phyloP scores from a whole-genome alignment of 306 rosid species.

The Ormosia emarginata region DNA sequence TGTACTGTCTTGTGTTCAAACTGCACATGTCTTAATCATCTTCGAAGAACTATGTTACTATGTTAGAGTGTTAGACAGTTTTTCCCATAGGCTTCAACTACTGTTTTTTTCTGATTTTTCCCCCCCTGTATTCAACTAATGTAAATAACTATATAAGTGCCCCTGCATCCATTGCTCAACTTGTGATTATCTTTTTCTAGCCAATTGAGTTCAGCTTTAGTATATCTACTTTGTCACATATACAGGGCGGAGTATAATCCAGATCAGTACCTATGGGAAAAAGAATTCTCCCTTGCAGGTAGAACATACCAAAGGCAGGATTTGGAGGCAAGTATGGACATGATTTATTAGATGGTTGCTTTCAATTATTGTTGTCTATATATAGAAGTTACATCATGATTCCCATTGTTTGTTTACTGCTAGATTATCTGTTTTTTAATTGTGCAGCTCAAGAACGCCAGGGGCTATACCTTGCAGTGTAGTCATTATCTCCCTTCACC shows the following conservation, averaged over 20 bases:
- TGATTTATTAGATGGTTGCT: constrained; percentile 28
- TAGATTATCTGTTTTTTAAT: constrained; percentile 27
- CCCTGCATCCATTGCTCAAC: constrained; percentile 9
- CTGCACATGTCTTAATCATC: constrained; percentile 7
- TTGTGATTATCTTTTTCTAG: not conserved
- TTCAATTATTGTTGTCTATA: constrained; percentile 15
- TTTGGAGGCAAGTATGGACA: constrained; percentile 94
- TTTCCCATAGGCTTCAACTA: not conserved
- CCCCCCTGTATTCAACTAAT: not conserved
- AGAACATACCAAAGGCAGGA: constrained; percentile 88
- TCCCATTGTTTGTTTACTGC: constrained; percentile 16
- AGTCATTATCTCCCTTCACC: constrained; percentile 92
- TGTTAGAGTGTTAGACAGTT: not conserved
- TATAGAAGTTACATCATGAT: constrained; percentile 20
- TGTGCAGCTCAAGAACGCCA: constrained; percentile 78
- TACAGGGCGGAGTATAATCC: constrained; percentile 96
- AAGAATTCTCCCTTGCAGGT: constrained; percentile 84
- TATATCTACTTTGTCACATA: constrained; percentile 25
- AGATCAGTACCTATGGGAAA: constrained; percentile 97
- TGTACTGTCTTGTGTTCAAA: not conserved
- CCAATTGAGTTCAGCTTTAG: constrained; percentile 15
- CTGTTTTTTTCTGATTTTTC: not conserved
- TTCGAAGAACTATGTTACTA: not conserved
- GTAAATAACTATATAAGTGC: constrained; percentile 7
- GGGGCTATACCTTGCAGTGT: constrained; percentile 80